Percentiles rank a stretch among this genome's conserved stretches.
These are phyloP conservation scores for Erythrophleum fordii DNA, from an alignment of 306 rosid species.

Conservation along the genomic window DNA sequence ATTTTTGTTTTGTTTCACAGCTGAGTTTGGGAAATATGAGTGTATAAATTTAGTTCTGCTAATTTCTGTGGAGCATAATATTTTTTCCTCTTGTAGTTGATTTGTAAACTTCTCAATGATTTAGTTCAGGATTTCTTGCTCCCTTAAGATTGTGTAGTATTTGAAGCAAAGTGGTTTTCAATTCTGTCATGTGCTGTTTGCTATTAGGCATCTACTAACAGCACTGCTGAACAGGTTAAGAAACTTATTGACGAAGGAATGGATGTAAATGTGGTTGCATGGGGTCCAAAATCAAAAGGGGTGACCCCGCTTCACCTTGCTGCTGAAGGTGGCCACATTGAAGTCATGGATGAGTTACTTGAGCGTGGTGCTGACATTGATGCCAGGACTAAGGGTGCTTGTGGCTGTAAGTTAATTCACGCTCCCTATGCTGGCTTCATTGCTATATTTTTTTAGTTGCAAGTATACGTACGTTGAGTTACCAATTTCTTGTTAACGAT, in stretches of 20 bases:
- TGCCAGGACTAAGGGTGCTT: conserved; percentile 92
- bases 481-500: conserved; percentile 5
- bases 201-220: conserved; percentile 29
- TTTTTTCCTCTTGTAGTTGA: neutral
- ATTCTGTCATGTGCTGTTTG: neutral
- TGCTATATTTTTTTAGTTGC: neutral
- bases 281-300: conserved; percentile 94
- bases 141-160: neutral
- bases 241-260: conserved; percentile 83
- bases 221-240: conserved; percentile 63
- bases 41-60: neutral
- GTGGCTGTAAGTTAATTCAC: conserved; percentile 77
- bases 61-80: conserved; percentile 2
- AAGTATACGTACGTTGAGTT: neutral
- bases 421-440: neutral
- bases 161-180: conserved; percentile 12
- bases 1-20: neutral
- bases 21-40: neutral
- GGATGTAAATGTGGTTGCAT: conserved; percentile 84
- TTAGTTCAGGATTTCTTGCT: conserved; percentile 3
- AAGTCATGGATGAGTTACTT: conserved; percentile 91
- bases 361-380: conserved; percentile 97
- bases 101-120: conserved; percentile 17
- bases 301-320: conserved; percentile 97
- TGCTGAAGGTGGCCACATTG: conserved; percentile 94